Conservation (phyloP, 306 rosid genomes). For the Begonia fuchsioides region DNA sequence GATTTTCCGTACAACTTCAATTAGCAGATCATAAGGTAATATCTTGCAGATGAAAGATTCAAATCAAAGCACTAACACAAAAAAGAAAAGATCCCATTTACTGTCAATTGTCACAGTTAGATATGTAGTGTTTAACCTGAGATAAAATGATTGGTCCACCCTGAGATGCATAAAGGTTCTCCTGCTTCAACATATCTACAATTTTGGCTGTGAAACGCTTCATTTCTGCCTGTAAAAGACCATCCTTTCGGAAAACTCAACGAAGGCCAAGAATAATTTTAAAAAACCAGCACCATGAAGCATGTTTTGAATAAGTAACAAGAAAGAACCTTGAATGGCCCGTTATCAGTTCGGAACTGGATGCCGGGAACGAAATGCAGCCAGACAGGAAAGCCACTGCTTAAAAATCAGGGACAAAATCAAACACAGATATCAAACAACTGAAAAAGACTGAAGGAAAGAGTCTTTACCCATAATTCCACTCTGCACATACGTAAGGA, state of each 20-base stretch:
- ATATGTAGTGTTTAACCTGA: constrained; percentile 44
- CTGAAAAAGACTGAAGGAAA: neutral
- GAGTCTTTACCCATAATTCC: constrained; percentile 76
- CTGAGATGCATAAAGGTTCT: constrained; percentile 75
- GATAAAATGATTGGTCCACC: constrained; percentile 94
- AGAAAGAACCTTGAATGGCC: constrained; percentile 53
- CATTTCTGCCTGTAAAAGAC: constrained; percentile 67
- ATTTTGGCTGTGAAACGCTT: constrained; percentile 66
- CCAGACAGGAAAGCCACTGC: constrained; percentile 92
- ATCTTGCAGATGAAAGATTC: too few relatives aligned
- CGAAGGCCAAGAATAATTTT: too few relatives aligned
- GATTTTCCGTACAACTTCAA: neutral
- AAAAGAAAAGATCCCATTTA: too few relatives aligned
- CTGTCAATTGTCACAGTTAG: too few relatives aligned
- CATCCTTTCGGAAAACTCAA: too few relatives aligned
- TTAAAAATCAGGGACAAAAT: neutral
- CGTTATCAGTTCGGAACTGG: constrained; percentile 66
- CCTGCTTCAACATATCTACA: constrained; percentile 71
- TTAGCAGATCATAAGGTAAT: too few relatives aligned
- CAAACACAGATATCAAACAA: neutral
- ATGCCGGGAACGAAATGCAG: constrained; percentile 71
- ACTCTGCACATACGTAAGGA: constrained; percentile 91
- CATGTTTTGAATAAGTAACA: neutral
- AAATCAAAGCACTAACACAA: too few relatives aligned
- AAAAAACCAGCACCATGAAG: neutral